Percentiles rank a stretch among this genome's conserved stretches.
Conservation (phyloP, 1,139 yeast species). For the Nakaseomyces glabratus region DNA sequence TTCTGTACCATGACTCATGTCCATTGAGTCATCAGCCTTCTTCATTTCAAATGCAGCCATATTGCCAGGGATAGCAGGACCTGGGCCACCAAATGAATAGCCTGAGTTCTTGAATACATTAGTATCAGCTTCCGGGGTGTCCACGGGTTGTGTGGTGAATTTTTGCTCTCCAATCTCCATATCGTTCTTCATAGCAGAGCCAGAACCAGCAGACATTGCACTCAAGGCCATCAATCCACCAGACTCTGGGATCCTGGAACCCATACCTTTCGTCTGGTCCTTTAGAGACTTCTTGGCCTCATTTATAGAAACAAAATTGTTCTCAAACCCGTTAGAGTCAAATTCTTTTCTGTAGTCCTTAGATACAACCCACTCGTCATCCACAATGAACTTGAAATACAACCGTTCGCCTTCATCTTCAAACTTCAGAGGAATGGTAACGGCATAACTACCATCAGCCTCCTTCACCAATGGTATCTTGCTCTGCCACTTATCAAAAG, state of each 20-base stretch:
- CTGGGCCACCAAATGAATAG: slow-evolving; percentile 11
- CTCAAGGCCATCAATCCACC: slow-evolving; percentile 28
- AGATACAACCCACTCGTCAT: slow-evolving; percentile 59
- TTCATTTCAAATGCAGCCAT: slow-evolving; percentile 4
- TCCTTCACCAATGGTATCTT: slow-evolving; percentile 53
- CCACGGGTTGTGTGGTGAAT: slow-evolving; percentile 7
- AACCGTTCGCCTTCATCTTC: slow-evolving; percentile 36
- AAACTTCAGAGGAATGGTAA: slow-evolving; percentile 45
- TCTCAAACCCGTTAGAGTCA: slow-evolving; percentile 48
- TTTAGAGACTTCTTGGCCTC: slow-evolving; percentile 18
- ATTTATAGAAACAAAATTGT: slow-evolving; percentile 46
- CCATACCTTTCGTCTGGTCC: slow-evolving; percentile 17
- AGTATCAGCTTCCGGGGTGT: slow-evolving; percentile 4
- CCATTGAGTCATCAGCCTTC: not conserved
- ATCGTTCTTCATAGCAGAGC: slow-evolving; percentile 11
- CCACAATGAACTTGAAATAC: slow-evolving; percentile 65
- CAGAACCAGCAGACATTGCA: slow-evolving; percentile 7
- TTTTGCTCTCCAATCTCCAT: slow-evolving; percentile 11
- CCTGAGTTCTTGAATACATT: slow-evolving; percentile 5
- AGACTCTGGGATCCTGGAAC: slow-evolving; percentile 50
- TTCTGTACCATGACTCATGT: not conserved
- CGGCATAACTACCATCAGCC: slow-evolving; percentile 52
- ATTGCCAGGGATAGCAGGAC: slow-evolving; percentile 10
- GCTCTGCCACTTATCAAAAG: slow-evolving; percentile 69
- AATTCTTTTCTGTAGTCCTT: slow-evolving; percentile 38